Evolutionary conservation across 306 rosid species (phyloP).

Genomic region (Albizia julibrissin): DNA sequence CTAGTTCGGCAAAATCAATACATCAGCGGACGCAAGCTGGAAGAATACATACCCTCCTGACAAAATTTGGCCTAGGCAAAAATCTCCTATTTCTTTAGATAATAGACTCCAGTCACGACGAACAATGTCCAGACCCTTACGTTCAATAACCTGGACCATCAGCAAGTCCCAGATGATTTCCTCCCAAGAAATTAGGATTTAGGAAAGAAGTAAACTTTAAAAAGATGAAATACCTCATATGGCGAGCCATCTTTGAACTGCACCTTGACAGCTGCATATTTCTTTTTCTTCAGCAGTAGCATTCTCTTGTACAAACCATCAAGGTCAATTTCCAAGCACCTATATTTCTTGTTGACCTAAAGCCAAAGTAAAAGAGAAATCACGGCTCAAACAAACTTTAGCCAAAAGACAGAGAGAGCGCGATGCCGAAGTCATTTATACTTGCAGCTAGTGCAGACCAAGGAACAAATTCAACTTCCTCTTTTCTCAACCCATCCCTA

Average conservation of each 20-base stretch:
- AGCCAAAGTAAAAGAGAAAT: constrained; percentile 35
- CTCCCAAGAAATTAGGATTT: constrained; percentile 21
- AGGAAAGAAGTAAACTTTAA: not conserved
- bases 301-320: constrained; percentile 96
- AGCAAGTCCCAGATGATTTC: constrained; percentile 23
- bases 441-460: constrained; percentile 2
- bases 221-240: constrained; percentile 64
- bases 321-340: constrained; percentile 90
- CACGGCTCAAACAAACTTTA: constrained; percentile 17
- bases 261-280: constrained; percentile 91
- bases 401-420: not conserved
- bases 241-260: constrained; percentile 65
- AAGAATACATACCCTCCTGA: constrained; percentile 81
- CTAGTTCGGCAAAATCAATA: constrained; percentile 20
- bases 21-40: not conserved
- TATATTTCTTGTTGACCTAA: constrained; percentile 93
- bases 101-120: constrained; percentile 96
- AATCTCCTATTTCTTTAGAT: constrained; percentile 93
- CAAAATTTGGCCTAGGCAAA: constrained; percentile 87
- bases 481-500: not conserved
- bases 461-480: not conserved
- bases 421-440: constrained; percentile 24
- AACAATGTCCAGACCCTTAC: constrained; percentile 99
- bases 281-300: constrained; percentile 97
- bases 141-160: constrained; percentile 76